Evolutionary conservation across 352 stramenopile species (phyloP).

Genomic region (Pythium utonaiense): DNA sequence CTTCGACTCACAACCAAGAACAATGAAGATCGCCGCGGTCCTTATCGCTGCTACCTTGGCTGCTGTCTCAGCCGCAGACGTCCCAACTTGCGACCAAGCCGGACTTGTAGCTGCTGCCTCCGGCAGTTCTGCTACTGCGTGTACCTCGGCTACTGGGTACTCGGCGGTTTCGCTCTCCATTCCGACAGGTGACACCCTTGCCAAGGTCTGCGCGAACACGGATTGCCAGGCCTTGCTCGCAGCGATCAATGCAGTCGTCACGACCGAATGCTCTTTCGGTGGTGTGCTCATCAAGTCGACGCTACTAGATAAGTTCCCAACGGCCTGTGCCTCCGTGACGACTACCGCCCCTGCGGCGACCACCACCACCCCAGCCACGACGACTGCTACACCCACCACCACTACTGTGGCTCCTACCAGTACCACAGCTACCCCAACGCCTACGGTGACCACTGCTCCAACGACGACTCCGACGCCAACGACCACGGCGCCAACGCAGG

Average conservation of each 20-base stretch:
- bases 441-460: too few species aligned
- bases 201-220: conserved; percentile 24
- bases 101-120: not conserved
- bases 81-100: conserved; percentile 8
- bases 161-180: conserved; percentile 7
- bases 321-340: conserved; percentile 5
- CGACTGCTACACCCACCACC: not conserved
- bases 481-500: not conserved
- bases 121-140: not conserved
- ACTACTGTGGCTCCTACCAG: not conserved
- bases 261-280: conserved; percentile 14
- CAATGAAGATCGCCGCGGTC: conserved; percentile 17
- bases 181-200: conserved; percentile 10
- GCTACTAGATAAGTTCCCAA: conserved; percentile 18
- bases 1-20: too few species aligned
- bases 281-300: conserved; percentile 13
- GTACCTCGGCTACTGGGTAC: conserved; percentile 11
- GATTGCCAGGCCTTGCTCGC: conserved; percentile 25
- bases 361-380: not conserved
- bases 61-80: conserved; percentile 12
- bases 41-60: conserved; percentile 9
- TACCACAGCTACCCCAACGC: not conserved
- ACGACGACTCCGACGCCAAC: not conserved
- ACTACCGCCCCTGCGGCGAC: conserved; percentile 2
- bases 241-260: conserved; percentile 9